phyloP scores from a whole-genome alignment of 331 rosid genomes.

The Arachis monticola region DNA sequence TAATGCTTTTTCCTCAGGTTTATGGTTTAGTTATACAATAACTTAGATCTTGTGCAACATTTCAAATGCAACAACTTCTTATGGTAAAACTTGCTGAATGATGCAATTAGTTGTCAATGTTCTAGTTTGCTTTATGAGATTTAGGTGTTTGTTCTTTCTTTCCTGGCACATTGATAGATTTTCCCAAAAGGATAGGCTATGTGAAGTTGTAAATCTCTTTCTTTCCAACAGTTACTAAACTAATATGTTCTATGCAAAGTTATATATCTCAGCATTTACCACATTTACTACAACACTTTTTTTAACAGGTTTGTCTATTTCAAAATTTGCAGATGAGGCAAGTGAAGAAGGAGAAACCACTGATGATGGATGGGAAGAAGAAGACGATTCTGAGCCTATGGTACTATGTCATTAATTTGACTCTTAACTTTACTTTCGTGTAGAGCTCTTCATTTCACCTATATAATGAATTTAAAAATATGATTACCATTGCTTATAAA shows the following conservation, averaged over 20 bases:
- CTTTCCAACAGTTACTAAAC: not conserved
- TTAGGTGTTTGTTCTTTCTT: slow-evolving; percentile 7
- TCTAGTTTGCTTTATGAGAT: slow-evolving; percentile 17
- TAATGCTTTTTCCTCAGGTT: slow-evolving; percentile 13
- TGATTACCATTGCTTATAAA: slow-evolving; percentile 15
- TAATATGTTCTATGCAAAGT: slow-evolving; percentile 14
- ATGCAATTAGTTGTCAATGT: slow-evolving; percentile 1
- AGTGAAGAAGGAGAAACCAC: slow-evolving; percentile 58
- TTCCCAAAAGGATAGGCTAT: not conserved
- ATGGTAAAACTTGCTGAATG: not conserved
- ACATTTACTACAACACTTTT: slow-evolving; percentile 11
- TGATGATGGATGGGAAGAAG: slow-evolving; percentile 92
- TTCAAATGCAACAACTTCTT: too few relatives aligned
- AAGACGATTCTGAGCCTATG: slow-evolving; percentile 70
- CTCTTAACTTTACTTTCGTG: slow-evolving; percentile 18
- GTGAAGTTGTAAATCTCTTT: not conserved
- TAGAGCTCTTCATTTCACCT: slow-evolving; percentile 30
- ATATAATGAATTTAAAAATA: not conserved
- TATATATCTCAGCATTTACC: slow-evolving; percentile 3
- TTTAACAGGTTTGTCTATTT: slow-evolving; percentile 28
- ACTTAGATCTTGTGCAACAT: not conserved
- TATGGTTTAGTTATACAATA: not conserved
- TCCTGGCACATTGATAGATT: slow-evolving; percentile 1
- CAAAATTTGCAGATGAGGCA: slow-evolving; percentile 50
- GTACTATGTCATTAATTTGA: slow-evolving; percentile 44